A percentile compares a stretch with the other conserved stretches of the same genome.
Evolutionary conservation across 192 early-diverging fungal genomes (phyloP).

Genomic region (Entomortierella lignicola): DNA sequence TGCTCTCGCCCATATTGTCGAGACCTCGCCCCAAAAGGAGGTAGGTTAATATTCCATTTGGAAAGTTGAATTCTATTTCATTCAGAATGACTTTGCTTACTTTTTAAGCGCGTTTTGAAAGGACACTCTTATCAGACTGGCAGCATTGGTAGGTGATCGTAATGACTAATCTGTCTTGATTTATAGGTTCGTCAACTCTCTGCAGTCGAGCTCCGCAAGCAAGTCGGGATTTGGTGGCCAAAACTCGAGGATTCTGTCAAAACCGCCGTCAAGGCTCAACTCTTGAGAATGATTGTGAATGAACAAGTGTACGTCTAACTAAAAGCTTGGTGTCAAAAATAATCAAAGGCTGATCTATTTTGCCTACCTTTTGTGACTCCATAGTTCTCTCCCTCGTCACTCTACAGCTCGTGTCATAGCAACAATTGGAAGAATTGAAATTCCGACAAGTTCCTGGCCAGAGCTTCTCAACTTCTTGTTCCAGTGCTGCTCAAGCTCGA

Average conservation of each 20-base stretch:
- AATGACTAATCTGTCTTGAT: not conserved
- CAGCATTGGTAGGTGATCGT: not conserved
- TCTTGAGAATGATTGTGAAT: slow-evolving; percentile 78
- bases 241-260: slow-evolving; percentile 66
- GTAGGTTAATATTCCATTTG: no score
- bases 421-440: slow-evolving; percentile 84
- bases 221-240: slow-evolving; percentile 81
- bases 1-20: slow-evolving; percentile 80
- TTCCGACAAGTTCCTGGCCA: slow-evolving; percentile 81
- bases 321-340: no score
- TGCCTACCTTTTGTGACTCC: no score
- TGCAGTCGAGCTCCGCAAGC: slow-evolving; percentile 91
- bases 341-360: no score
- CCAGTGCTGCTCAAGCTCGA: slow-evolving; percentile 80
- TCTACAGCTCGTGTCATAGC: slow-evolving; percentile 89
- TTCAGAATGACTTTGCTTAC: not conserved
- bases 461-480: slow-evolving; percentile 85
- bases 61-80: no score
- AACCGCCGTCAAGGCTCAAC: slow-evolving; percentile 69
- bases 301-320: slow-evolving; percentile 72
- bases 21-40: slow-evolving; percentile 69
- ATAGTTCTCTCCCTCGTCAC: slow-evolving; percentile 77
- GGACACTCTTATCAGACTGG: not conserved
- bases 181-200: slow-evolving; percentile 83
- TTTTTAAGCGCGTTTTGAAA: no score